Evolutionary conservation across 2,329 filamentous ascomycete species (phyloP), one percentile per base, ranked within the genome.

Genomic region (Beauveria sp.): DNA sequence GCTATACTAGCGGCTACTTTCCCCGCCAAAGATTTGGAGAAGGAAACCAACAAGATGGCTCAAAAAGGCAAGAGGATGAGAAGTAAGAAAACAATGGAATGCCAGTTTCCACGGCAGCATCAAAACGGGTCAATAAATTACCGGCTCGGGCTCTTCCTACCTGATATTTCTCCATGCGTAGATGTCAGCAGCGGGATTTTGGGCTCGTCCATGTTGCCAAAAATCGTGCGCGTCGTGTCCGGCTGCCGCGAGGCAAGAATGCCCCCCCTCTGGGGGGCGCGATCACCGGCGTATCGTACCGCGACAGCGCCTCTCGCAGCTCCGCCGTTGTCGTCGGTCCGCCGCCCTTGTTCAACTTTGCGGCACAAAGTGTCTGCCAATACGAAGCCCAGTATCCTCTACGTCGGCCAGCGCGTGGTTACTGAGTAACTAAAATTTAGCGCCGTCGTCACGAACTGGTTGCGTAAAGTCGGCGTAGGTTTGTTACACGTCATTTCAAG

Each of bases 371-470:
- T 67, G 67, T 10, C 75, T 71, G 0, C 74, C 71, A 49, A 28
- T 24, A 24, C 22, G 22, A 24, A 24, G 22, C 22, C 22, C 22
- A 24, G 84, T 73, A 42, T 80, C 77, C 2, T 73, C 67, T 0
- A 81, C 79, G 66, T 85, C 83, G 7, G 78, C 69, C 42, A 85
- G 80, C 3, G 79, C 81, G 57, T 84, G 81, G 64, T 85, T 24
- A 24, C 22, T 24, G 22, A 24, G 22, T 24, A 24, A 24, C 3
- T 24, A 3, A 24, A 24, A 3, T 24, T 24, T 85, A 6, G 80
- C 81, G 1, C 80, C 82, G 69, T 85, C 83, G 3, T 83, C 83
- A 14, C 83, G 76, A 66, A 81, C 82, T 85, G 8, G 1, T 2
- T 10, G 10, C 24, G n/a, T 48, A 53, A 28, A 40, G 34, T 61